Conservation (phyloP, 306 rosid species). For the Prunus mira region DNA sequence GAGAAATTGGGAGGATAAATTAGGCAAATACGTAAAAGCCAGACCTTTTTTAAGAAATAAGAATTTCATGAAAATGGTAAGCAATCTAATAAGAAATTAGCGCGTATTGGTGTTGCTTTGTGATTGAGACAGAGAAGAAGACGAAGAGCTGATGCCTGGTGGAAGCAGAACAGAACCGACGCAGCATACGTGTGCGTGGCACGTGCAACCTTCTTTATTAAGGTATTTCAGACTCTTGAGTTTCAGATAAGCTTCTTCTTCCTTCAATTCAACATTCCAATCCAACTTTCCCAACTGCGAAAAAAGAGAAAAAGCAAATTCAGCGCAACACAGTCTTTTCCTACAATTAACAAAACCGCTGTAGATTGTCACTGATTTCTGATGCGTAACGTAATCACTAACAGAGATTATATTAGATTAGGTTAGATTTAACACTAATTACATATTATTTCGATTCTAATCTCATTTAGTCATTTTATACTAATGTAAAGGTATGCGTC, state of each 20-base stretch:
- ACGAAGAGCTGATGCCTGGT: background rate
- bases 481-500: background rate
- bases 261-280: background rate
- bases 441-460: no score
- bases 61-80: background rate
- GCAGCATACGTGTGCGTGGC: slow-evolving; percentile 6
- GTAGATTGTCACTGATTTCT: background rate
- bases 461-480: no score
- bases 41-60: background rate
- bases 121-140: slow-evolving; percentile 12
- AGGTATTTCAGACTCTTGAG: background rate
- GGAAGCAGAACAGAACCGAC: background rate
- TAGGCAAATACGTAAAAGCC: background rate
- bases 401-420: no score
- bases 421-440: background rate
- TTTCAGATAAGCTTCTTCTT: background rate
- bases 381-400: background rate
- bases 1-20: background rate
- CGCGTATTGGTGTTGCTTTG: slow-evolving; percentile 1
- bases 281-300: background rate
- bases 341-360: background rate
- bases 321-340: background rate
- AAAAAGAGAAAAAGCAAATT: background rate
- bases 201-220: slow-evolving; percentile 2
- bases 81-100: background rate